Evolutionary conservation across 129 eudicot species (phyloP).

Genomic region (Daucus carota): DH1_v3.0 NC_030383.2:7828501-7829000

Average conservation of each 20-base stretch:
- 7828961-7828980: not conserved
- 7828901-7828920: too few relatives aligned
- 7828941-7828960: too few relatives aligned
- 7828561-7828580: constrained; percentile 6
- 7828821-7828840: too few relatives aligned
- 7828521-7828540: constrained; percentile 4
- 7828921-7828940: too few relatives aligned
- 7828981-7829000: not conserved
- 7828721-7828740: not conserved
- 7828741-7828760: not conserved
- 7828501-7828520: not conserved
- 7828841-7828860: too few relatives aligned
- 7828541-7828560: not conserved
- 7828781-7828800: not conserved
- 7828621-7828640: not conserved
- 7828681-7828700: not conserved
- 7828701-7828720: not conserved
- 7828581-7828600: constrained; percentile 9
- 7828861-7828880: too few relatives aligned
- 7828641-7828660: not conserved
- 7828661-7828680: not conserved
- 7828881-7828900: too few relatives aligned
- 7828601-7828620: not conserved
- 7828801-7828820: not conserved
- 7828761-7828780: not conserved